Evolutionary conservation across 768 basidiomycete species (phyloP).

Genomic region (Boletus speciosus): DNA sequence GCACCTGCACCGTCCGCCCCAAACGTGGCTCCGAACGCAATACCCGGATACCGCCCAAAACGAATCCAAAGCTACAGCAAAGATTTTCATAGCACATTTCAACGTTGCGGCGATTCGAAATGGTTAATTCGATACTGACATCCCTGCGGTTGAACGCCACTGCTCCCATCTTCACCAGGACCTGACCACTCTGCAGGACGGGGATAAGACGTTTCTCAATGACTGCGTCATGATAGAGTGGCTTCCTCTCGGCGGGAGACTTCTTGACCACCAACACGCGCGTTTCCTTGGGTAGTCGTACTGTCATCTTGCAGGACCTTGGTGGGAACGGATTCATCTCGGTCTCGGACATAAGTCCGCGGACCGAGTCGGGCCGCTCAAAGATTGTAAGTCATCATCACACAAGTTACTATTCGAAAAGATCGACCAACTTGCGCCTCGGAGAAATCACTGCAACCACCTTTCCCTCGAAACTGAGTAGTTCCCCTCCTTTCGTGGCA

Average conservation of each 20-base stretch:
- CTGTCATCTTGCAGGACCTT: background rate
- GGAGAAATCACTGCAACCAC: constrained; percentile 42
- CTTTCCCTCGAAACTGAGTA: constrained; percentile 44
- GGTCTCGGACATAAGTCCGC: background rate
- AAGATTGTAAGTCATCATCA: background rate
- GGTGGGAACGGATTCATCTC: background rate
- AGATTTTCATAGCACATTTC: background rate
- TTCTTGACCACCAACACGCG: constrained; percentile 48
- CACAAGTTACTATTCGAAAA: constrained; percentile 25
- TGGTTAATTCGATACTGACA: constrained; percentile 32
- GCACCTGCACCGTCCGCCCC: constrained; percentile 76
- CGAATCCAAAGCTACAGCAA: constrained; percentile 66
- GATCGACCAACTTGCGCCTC: constrained; percentile 33
- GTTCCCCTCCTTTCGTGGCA: constrained; percentile 36
- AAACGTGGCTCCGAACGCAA: constrained; percentile 54
- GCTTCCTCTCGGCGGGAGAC: constrained; percentile 36
- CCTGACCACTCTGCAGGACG: constrained; percentile 48
- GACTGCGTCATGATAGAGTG: constrained; percentile 54
- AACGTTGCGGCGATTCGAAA: background rate
- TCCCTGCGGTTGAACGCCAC: constrained; percentile 79
- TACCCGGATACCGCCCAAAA: constrained; percentile 62
- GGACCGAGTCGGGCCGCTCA: background rate
- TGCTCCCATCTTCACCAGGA: constrained; percentile 66
- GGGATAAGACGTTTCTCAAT: constrained; percentile 51
- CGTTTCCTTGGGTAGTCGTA: constrained; percentile 40